A percentile compares a stretch with the other conserved stretches of the same genome.
phyloP scores from a whole-genome alignment of 2,329 filamentous ascomycete species.

The Aspergillus amoenus region DNA sequence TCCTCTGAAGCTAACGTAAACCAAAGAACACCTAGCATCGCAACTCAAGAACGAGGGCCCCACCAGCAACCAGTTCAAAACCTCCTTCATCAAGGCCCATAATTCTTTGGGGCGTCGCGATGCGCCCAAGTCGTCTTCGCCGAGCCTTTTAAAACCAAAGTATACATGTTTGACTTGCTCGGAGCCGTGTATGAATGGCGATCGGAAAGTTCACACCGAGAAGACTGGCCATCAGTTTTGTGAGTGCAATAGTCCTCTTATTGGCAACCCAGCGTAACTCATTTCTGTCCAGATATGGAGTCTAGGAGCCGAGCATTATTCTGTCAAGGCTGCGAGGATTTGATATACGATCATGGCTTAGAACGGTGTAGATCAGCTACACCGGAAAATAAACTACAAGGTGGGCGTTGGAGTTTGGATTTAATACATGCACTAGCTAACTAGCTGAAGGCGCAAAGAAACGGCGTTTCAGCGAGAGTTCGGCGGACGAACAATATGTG shows the following conservation, averaged over 20 bases:
- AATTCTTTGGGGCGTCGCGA: slow-evolving; percentile 29
- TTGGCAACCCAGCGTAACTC: slow-evolving; percentile 5
- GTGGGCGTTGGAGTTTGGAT: slow-evolving; percentile 10
- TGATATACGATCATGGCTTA: slow-evolving; percentile 43
- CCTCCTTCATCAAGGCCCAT: slow-evolving; percentile 33
- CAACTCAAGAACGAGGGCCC: slow-evolving; percentile 32
- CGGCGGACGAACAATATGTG: slow-evolving; percentile 74
- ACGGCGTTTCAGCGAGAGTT: slow-evolving; percentile 36
- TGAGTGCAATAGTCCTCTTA: slow-evolving; percentile 21
- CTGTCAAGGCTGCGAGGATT: slow-evolving; percentile 41
- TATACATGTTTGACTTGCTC: slow-evolving; percentile 42
- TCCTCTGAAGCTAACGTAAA: slow-evolving; percentile 1
- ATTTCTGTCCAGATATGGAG: slow-evolving; percentile 36
- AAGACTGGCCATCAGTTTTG: slow-evolving; percentile 43
- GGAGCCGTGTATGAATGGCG: slow-evolving; percentile 29
- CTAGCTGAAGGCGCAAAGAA: slow-evolving; percentile 28
- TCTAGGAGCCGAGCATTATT: slow-evolving; percentile 40
- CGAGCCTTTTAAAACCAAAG: slow-evolving; percentile 36
- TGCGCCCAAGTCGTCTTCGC: slow-evolving; percentile 19
- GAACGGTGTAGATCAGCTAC: slow-evolving; percentile 34
- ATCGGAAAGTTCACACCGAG: slow-evolving; percentile 36
- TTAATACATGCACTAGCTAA: neutral
- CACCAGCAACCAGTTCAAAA: slow-evolving; percentile 37
- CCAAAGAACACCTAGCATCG: slow-evolving; percentile 40
- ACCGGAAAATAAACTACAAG: slow-evolving; percentile 20